Base-by-base conservation (phyloP, 2,329 filamentous ascomycete species). In the Venturiaceae sp. region DNA sequence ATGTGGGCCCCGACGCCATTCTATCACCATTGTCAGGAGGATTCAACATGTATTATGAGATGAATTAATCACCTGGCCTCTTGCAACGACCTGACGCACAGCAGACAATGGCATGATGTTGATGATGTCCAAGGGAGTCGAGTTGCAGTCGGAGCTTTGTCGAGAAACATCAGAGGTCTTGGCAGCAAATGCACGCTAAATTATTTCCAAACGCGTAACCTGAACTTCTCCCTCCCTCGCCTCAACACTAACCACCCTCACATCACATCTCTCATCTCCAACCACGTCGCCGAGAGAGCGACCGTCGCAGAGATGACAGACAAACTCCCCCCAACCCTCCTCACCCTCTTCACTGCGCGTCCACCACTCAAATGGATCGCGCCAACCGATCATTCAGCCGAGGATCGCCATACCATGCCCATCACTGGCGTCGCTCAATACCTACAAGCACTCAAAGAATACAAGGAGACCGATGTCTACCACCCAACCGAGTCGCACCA, bases 1-100 rank as follows among this genome's bases (percentile, higher is more conserved):
- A 99, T 90, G 79, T 97, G 97, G 71, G 92, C 89, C 68, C 92
- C 92, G 65, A 97, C 81, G 80, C 94, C 94, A 78, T 99, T 97
- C 92, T 97, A 67, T 5, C 57, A 58, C 7, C 9, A 34, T 34
- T 9, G 13, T 36, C 33, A 47, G 28, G 16, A 28, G 53, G 28
- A 4, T 16, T 2, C 13, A 34, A 16, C 4, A 2, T 11, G 1
- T 7, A 28, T 52, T 7, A 6, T 52, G n/a, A n/a, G 23, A n/a
- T 32, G 57, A 34, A 19, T 19, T 19, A 67, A 78, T 61, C 73
- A 84, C 83, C 69, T 82, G 80, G 62, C 78, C 71, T 63, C 82
- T 76, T 36, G 81, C 74, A 60, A 83, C 74, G 60, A 79, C 75
- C 63, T 32, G 33, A 16, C 77, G 76, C 60, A 85, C 70, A 58